A percentile compares a stretch with the other conserved stretches of the same genome.
Conservation (phyloP, 2,329 filamentous ascomycete genomes). For the Blastomyces gilchristii region DNA sequence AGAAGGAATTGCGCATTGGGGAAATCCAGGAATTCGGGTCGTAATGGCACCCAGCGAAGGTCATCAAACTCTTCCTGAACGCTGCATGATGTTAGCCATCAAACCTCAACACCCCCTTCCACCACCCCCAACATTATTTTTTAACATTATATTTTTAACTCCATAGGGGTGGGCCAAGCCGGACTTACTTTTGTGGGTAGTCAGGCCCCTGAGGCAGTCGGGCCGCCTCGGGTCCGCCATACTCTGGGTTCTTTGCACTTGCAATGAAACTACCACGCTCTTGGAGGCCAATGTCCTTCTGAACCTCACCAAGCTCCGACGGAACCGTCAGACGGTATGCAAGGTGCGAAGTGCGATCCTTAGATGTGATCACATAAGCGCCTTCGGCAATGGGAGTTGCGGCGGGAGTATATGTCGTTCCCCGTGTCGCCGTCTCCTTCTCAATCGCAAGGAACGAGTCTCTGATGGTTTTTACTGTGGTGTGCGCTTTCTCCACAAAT, state of each 20-base stretch:
- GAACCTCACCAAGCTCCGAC: conserved; percentile 56
- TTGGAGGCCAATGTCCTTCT: conserved; percentile 62
- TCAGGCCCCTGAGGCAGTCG: conserved; percentile 55
- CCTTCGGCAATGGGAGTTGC: conserved; percentile 73
- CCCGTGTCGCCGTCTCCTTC: conserved; percentile 66
- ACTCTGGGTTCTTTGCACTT: conserved; percentile 69
- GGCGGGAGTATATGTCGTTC: conserved; percentile 56
- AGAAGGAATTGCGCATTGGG: conserved; percentile 66
- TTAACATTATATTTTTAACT: neutral
- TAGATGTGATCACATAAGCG: conserved; percentile 69
- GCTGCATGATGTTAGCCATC: conserved; percentile 29
- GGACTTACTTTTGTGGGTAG: conserved; percentile 57
- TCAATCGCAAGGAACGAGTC: conserved; percentile 59
- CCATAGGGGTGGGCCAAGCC: too few species aligned
- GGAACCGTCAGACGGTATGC: conserved; percentile 72
- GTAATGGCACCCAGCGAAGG: conserved; percentile 62
- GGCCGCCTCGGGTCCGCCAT: conserved; percentile 45
- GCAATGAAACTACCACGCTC: conserved; percentile 66
- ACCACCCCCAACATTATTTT: too few species aligned
- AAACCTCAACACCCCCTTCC: neutral
- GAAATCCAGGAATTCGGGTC: conserved; percentile 65
- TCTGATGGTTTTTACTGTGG: conserved; percentile 58
- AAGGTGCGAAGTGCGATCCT: conserved; percentile 62
- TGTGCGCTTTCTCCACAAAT: conserved; percentile 67
- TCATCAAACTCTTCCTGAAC: conserved; percentile 61